Conservation (phyloP, 805 yeast genomes). For the Starmerella potacharoeniae region DNA sequence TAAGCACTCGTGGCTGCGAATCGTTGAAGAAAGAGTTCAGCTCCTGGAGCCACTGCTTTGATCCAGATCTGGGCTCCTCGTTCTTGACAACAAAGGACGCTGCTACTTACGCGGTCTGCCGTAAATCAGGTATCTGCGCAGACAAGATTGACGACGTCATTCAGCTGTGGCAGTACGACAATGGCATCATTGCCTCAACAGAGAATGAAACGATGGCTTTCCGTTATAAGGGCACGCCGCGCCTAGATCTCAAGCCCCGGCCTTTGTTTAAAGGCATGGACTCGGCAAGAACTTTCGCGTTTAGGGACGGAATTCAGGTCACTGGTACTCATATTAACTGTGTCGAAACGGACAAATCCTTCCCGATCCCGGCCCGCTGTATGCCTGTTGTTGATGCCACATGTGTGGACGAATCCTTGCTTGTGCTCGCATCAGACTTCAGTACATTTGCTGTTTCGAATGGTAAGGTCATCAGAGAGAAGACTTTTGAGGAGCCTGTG, state of each 20-base stretch:
- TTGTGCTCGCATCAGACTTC: not conserved
- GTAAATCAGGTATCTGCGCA: not conserved
- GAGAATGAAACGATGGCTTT: not conserved
- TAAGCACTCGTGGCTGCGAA: not conserved
- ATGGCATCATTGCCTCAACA: not conserved
- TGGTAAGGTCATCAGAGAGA: not conserved
- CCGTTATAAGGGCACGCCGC: not conserved
- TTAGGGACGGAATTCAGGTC: not conserved
- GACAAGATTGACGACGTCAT: not conserved
- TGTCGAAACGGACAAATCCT: not conserved
- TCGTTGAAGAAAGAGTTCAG: not conserved
- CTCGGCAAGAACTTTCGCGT: not conserved
- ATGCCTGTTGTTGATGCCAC: not conserved
- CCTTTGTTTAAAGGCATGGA: not conserved
- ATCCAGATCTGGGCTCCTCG: not conserved
- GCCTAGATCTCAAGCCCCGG: not conserved
- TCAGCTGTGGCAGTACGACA: not conserved
- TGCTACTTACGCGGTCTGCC: not conserved
- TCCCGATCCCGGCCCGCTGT: not conserved
- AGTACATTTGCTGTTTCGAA: not conserved
- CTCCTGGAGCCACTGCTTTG: conserved; percentile 1
- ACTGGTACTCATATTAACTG: not conserved
- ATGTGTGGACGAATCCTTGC: not conserved
- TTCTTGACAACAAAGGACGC: not conserved
- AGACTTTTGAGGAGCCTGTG: not conserved